These are phyloP conservation scores for Daldinia loculata DNA, from an alignment of 495 filamentous ascomycete genomes.

Conservation along the genomic window DNA sequence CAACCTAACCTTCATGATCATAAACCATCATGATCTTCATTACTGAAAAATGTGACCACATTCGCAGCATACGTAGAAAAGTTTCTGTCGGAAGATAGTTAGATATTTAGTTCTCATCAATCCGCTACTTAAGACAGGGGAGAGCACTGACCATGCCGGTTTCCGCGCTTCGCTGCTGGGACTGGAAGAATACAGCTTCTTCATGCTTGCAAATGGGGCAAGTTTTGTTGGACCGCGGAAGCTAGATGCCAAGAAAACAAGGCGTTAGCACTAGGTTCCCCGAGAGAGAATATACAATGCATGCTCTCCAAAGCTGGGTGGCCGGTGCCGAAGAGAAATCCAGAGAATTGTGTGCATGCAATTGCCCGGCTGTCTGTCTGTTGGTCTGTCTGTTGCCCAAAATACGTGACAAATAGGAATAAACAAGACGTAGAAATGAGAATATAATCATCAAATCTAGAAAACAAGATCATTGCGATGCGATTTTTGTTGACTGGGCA, in stretches of 20 bases:
- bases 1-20: constrained; percentile 20
- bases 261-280: constrained; percentile 59
- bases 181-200: constrained; percentile 97
- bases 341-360: background rate
- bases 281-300: constrained; percentile 27
- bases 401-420: background rate
- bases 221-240: constrained; percentile 81
- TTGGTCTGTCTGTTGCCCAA: constrained; percentile 9
- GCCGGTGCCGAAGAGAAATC: constrained; percentile 16
- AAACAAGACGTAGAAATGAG: background rate
- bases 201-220: constrained; percentile 86
- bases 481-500: background rate
- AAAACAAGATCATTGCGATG: background rate
- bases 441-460: background rate
- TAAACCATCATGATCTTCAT: constrained; percentile 18
- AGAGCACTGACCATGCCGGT: constrained; percentile 88
- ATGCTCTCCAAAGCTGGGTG: constrained; percentile 28
- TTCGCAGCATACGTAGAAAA: constrained; percentile 94
- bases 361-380: constrained; percentile 20
- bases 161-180: constrained; percentile 92
- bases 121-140: background rate
- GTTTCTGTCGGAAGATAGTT: constrained; percentile 69
- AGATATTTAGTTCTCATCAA: constrained; percentile 31
- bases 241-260: constrained; percentile 61
- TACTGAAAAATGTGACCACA: constrained; percentile 87